Conservation (phyloP, 2,329 filamentous ascomycete species). For the Sclerotinia subarctica region DNA sequence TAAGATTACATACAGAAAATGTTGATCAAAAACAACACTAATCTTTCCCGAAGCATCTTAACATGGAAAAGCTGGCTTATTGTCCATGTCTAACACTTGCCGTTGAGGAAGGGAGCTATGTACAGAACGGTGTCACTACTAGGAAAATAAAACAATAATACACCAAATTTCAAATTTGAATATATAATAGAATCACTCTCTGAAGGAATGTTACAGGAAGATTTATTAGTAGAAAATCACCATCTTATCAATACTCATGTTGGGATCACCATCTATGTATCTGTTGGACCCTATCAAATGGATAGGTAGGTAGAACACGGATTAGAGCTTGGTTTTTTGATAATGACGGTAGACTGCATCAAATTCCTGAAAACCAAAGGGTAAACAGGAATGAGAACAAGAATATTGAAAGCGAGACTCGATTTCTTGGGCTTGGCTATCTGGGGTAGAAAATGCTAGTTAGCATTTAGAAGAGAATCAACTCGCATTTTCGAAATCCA, state of each 20-base stretch:
- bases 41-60: slow-evolving; percentile 24
- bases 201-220: background rate
- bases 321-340: slow-evolving; percentile 9
- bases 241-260: background rate
- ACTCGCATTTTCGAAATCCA: background rate
- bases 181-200: background rate
- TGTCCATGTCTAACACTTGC: background rate
- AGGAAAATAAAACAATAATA: no score
- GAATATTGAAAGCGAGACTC: background rate
- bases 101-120: no score
- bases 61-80: background rate
- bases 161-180: no score
- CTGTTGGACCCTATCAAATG: background rate
- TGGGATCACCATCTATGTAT: background rate
- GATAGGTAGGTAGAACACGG: background rate
- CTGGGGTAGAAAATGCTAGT: background rate
- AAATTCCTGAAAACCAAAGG: background rate
- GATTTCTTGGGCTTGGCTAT: background rate
- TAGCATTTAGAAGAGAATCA: background rate
- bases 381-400: background rate
- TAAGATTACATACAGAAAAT: slow-evolving; percentile 27
- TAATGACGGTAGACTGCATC: background rate
- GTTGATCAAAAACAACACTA: slow-evolving; percentile 28
- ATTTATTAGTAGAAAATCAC: background rate
- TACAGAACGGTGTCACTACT: no score